Percentiles rank a stretch among this genome's conserved stretches.
Conservation (phyloP, 2,329 filamentous ascomycete genomes). For the Sporothrix phasma region DNA sequence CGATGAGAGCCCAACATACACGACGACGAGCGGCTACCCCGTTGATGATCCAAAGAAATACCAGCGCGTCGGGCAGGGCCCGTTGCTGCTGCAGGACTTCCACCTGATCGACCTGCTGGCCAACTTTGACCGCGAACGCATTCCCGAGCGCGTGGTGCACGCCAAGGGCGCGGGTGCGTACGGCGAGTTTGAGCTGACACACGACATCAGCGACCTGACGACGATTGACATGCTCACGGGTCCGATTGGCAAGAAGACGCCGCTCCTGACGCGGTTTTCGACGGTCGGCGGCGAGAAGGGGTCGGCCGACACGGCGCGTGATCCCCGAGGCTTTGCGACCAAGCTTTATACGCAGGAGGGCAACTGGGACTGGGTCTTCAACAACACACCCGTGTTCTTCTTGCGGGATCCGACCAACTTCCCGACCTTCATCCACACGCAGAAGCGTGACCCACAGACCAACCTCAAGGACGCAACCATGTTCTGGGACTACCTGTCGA, state of each 20-base stretch:
- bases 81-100: slow-evolving; percentile 54
- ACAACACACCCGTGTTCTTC: slow-evolving; percentile 73
- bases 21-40: slow-evolving; percentile 49
- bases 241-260: slow-evolving; percentile 36
- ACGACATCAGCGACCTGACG: slow-evolving; percentile 19
- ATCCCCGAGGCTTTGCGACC: slow-evolving; percentile 66
- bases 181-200: slow-evolving; percentile 22
- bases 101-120: slow-evolving; percentile 54
- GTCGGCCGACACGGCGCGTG: slow-evolving; percentile 66
- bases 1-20: slow-evolving; percentile 48
- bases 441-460: slow-evolving; percentile 65
- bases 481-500: slow-evolving; percentile 50
- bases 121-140: slow-evolving; percentile 37
- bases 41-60: slow-evolving; percentile 37
- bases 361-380: slow-evolving; percentile 62
- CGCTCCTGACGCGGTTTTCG: slow-evolving; percentile 60
- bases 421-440: slow-evolving; percentile 65
- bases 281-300: slow-evolving; percentile 65
- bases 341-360: slow-evolving; percentile 69
- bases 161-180: slow-evolving; percentile 23
- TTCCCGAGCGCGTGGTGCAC: slow-evolving; percentile 23
- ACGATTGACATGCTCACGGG: slow-evolving; percentile 17
- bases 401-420: slow-evolving; percentile 65
- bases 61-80: slow-evolving; percentile 32
- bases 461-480: slow-evolving; percentile 59